Conservation (phyloP, 495 filamentous ascomycete genomes). For the Articulospora tetracladia region DNA sequence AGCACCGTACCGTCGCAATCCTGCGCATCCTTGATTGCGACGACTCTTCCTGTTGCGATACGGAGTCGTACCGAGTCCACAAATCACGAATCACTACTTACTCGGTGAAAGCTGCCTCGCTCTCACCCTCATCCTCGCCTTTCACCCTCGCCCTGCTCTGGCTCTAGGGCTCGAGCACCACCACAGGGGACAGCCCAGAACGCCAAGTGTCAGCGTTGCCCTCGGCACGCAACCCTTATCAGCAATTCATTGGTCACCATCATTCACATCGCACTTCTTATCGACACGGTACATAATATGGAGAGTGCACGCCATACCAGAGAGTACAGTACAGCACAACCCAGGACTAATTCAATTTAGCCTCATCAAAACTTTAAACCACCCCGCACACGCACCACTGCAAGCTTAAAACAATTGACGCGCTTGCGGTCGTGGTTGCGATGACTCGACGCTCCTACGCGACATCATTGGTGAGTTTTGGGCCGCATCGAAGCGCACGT, state of each 20-base stretch:
- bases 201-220: slow-evolving; percentile 4
- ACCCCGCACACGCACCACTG: neutral
- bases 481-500: slow-evolving; percentile 9
- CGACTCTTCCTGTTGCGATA: no score
- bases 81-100: no score
- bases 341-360: neutral
- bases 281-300: neutral
- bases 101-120: no score
- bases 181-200: neutral
- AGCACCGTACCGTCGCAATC: no score
- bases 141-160: no score
- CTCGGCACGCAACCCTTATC: neutral
- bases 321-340: neutral
- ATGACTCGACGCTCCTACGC: neutral
- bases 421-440: neutral
- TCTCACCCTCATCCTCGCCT: no score
- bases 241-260: neutral
- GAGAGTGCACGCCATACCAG: no score
- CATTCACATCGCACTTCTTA: neutral
- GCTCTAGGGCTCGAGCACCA: neutral
- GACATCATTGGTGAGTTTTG: neutral
- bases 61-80: no score
- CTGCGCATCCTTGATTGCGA: no score
- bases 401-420: slow-evolving; percentile 3
- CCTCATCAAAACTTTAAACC: neutral